Evolutionary conservation across 2,329 filamentous ascomycete genomes (phyloP), one percentile per base, ranked within the genome.

Genomic region (Tolypocladium tundrense): DNA sequence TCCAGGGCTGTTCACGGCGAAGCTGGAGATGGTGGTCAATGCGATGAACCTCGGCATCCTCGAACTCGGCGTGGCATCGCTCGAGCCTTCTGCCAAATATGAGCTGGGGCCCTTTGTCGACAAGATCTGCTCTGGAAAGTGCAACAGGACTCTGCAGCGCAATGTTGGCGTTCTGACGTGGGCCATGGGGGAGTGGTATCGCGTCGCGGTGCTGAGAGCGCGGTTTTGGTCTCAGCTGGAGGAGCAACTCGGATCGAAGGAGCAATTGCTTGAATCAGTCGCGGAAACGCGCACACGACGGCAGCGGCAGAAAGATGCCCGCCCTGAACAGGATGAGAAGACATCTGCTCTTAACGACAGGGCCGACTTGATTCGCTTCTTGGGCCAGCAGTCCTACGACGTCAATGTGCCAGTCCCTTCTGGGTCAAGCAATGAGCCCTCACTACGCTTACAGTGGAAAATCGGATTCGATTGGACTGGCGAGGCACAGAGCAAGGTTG

Each of bases 391-490:
- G n/a, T 70, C 71, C 33, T 73, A 78, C 16, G 76, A 80, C 40
- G 60, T 84, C 1, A 69, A 74, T 0, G 61, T 80, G 7, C 66
- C 77, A 35, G 53, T 62, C 3, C 63, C 58, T 64, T 56, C 65
- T 55, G 61, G 63, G 72, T 57, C 70, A 54, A 68, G 73, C 1
- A 66, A 68, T 1, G 60, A 72, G 11, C 73, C 79, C 2, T 68
- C 75, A 13, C 57, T 85, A 5, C 77, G 82, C 33, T 71, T 90
- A 1, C 75, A 78, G 58, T 90, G 87, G 87, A 74, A 70, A 53
- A 84, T 88, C 50, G 70, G 72, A 2, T 88, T 90, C 65, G 87
- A 90, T 68, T 90, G 86, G 87, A 86, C 86, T 0, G 87, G 87
- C 7, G 87, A 90, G 66, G 86, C 84, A 5, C 79, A 81, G 64